Percentiles rank a stretch among this genome's conserved stretches.
Evolutionary conservation across 331 rosid genomes (phyloP).

Genomic region (Pyrus hybrid): DNA sequence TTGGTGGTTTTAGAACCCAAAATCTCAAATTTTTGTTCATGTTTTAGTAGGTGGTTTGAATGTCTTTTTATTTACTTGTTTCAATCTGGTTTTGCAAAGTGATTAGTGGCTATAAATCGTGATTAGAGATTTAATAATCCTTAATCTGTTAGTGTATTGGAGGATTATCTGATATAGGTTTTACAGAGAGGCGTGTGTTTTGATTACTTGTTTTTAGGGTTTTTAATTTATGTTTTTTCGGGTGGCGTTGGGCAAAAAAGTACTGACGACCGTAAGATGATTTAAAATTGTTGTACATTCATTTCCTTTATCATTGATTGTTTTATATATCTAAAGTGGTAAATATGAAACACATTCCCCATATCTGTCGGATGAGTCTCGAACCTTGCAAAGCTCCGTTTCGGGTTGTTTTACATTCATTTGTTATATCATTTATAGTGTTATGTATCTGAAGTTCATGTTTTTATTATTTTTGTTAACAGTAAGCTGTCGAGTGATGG

Average conservation of each 20-base stretch:
- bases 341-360: no score
- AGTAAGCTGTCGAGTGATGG: constrained; percentile 80
- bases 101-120: neutral
- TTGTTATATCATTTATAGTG: neutral
- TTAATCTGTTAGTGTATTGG: neutral
- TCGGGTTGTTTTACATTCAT: no score
- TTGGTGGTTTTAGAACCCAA: neutral
- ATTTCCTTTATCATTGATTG: no score
- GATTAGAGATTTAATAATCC: neutral
- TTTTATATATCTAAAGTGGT: no score
- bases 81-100: neutral
- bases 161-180: neutral
- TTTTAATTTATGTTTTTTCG: no score
- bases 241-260: neutral
- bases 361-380: no score
- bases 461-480: neutral
- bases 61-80: neutral
- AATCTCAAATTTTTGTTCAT: neutral
- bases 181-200: neutral
- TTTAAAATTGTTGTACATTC: no score
- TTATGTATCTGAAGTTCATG: neutral
- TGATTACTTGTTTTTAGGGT: neutral
- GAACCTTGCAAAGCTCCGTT: no score
- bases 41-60: neutral
- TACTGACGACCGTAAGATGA: no score